These are phyloP conservation scores for Amanita phalloides DNA, from an alignment of 768 basidiomycete genomes.

Conservation along the genomic window DNA sequence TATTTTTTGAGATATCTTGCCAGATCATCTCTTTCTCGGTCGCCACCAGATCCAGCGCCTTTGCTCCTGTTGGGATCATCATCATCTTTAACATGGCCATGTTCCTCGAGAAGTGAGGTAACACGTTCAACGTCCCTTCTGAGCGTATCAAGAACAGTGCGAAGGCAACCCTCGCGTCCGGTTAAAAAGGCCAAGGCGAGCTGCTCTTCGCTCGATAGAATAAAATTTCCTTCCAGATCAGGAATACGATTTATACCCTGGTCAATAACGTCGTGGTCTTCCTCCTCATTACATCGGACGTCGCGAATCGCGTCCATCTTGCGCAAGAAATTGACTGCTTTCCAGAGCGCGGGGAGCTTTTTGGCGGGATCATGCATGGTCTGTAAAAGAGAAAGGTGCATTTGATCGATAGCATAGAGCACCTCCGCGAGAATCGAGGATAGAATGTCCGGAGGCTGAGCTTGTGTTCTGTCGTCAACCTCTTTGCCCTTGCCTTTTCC, in stretches of 20 bases:
- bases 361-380: constrained; percentile 72
- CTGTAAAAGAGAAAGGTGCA: constrained; percentile 69
- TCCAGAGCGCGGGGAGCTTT: constrained; percentile 85
- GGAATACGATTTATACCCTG: constrained; percentile 12
- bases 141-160: constrained; percentile 41
- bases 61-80: not conserved
- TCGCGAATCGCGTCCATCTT: constrained; percentile 58
- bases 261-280: constrained; percentile 1
- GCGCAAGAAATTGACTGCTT: constrained; percentile 78
- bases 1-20: constrained; percentile 76
- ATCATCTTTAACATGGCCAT: not conserved
- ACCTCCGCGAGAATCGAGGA: constrained; percentile 58
- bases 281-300: constrained; percentile 9
- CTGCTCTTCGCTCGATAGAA: constrained; percentile 48
- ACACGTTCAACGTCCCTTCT: constrained; percentile 35
- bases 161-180: constrained; percentile 51
- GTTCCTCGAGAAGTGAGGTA: constrained; percentile 7
- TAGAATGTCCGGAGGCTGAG: constrained; percentile 35
- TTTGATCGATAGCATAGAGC: constrained; percentile 54
- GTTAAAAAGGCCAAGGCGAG: constrained; percentile 82
- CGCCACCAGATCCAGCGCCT: constrained; percentile 29
- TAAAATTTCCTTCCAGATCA: constrained; percentile 13
- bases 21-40: constrained; percentile 59
- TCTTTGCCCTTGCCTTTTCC: constrained; percentile 20
- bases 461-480: not conserved